A percentile compares a stretch with the other conserved stretches of the same genome.
Evolutionary conservation across 257 asterid genomes (phyloP).

Genomic region (Gentiana straminea): DNA sequence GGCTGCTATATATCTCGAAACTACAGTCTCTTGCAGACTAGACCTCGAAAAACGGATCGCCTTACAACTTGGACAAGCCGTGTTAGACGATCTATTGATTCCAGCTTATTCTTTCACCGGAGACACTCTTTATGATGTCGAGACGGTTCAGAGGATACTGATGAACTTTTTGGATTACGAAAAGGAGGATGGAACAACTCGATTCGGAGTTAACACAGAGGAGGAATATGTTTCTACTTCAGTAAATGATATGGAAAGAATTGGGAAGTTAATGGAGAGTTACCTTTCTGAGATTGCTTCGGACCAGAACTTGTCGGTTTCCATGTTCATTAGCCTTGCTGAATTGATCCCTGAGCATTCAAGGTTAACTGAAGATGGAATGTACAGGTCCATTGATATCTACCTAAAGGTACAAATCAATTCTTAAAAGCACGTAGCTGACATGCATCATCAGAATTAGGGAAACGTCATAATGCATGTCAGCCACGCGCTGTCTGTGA

Average conservation of each 20-base stretch:
- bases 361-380: constrained; percentile 66
- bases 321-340: constrained; percentile 43
- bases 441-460: no score
- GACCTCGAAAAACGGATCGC: constrained; percentile 83
- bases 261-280: constrained; percentile 58
- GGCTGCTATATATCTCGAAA: constrained; percentile 64
- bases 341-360: constrained; percentile 64
- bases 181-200: constrained; percentile 20
- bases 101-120: constrained; percentile 65
- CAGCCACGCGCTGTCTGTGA: no score
- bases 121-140: constrained; percentile 69
- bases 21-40: constrained; percentile 77
- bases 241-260: constrained; percentile 35
- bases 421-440: no score
- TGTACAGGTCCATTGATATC: constrained; percentile 80
- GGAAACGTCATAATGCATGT: no score
- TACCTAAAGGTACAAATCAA: constrained; percentile 51
- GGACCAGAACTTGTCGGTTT: constrained; percentile 46
- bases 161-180: constrained; percentile 46
- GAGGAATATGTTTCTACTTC: constrained; percentile 29
- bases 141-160: constrained; percentile 59
- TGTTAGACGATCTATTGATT: constrained; percentile 58
- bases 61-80: constrained; percentile 67
- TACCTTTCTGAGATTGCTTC: constrained; percentile 65
- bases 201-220: constrained; percentile 19